Percentiles rank a stretch among this genome's conserved stretches.
Evolutionary conservation across 2,329 filamentous ascomycete genomes (phyloP).

Genomic region (Xylaria sp.): DNA sequence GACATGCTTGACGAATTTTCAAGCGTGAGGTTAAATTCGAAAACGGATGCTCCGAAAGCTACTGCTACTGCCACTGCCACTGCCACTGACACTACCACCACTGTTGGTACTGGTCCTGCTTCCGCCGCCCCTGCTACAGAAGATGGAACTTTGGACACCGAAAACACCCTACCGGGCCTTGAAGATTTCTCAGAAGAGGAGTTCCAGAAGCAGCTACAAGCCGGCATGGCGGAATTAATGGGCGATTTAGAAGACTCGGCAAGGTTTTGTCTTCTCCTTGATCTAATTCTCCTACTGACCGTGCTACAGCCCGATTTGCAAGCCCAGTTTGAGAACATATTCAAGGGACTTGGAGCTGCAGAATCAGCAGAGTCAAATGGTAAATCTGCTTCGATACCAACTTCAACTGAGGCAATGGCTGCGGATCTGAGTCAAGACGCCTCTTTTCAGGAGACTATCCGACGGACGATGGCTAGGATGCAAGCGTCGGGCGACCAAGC

Average conservation of each 20-base stretch:
- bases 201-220: constrained; percentile 86
- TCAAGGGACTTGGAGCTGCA: constrained; percentile 74
- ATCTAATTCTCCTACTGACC: constrained; percentile 15
- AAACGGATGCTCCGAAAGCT: constrained; percentile 47
- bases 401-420: constrained; percentile 43
- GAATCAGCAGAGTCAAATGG: constrained; percentile 45
- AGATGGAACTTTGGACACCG: constrained; percentile 40
- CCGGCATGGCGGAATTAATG: constrained; percentile 86
- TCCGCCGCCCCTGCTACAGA: constrained; percentile 39
- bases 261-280: constrained; percentile 42
- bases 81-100: constrained; percentile 30
- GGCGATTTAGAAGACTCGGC: constrained; percentile 73
- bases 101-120: constrained; percentile 21
- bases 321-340: constrained; percentile 79
- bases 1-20: constrained; percentile 95
- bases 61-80: constrained; percentile 39
- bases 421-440: constrained; percentile 63
- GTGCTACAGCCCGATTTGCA: constrained; percentile 72
- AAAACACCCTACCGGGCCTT: constrained; percentile 45
- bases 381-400: constrained; percentile 42
- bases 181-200: constrained; percentile 74
- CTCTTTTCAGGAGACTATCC: constrained; percentile 91
- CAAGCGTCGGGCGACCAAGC: constrained; percentile 87
- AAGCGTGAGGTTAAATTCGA: constrained; percentile 66
- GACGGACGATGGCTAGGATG: constrained; percentile 95